These are phyloP conservation scores for Grigorovia humatica DNA, from an alignment of 805 yeast genomes.

Conservation along the genomic window DNA sequence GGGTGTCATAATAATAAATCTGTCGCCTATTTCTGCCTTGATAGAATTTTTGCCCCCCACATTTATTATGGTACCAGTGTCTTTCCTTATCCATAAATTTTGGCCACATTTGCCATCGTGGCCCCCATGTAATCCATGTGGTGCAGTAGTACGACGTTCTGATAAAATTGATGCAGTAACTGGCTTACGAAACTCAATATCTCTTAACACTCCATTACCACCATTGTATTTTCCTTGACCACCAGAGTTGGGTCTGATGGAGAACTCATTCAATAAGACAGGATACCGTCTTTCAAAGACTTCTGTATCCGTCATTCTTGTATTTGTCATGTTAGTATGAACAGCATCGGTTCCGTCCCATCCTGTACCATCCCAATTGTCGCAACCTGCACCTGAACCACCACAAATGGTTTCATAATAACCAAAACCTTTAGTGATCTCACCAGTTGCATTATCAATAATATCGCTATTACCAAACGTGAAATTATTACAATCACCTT, in stretches of 20 bases:
- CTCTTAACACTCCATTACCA: constrained; percentile 81
- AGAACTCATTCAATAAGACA: constrained; percentile 60
- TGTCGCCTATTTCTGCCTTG: constrained; percentile 48
- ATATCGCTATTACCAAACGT: constrained; percentile 84
- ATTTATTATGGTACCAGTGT: constrained; percentile 29
- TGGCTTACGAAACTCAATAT: constrained; percentile 65
- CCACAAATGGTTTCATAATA: constrained; percentile 94
- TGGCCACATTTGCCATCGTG: constrained; percentile 62
- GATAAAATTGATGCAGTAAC: constrained; percentile 72
- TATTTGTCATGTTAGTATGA: constrained; percentile 89
- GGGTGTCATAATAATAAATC: constrained; percentile 60
- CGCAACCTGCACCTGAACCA: constrained; percentile 74
- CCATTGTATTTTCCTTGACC: constrained; percentile 67
- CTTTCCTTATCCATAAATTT: constrained; percentile 41
- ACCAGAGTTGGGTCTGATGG: constrained; percentile 65
- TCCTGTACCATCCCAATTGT: constrained; percentile 46
- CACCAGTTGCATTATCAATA: constrained; percentile 36
- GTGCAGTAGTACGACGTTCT: constrained; percentile 77
- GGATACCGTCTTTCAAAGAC: constrained; percentile 84
- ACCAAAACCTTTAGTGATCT: constrained; percentile 55
- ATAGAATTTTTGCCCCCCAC: constrained; percentile 70
- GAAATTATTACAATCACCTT: constrained; percentile 90
- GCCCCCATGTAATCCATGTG: constrained; percentile 84
- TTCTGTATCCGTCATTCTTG: constrained; percentile 87
- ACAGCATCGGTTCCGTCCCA: constrained; percentile 88